A percentile compares a stretch with the other conserved stretches of the same genome.
Conservation (phyloP, 2,329 filamentous ascomycete species). For the Alternaria viburni region DNA sequence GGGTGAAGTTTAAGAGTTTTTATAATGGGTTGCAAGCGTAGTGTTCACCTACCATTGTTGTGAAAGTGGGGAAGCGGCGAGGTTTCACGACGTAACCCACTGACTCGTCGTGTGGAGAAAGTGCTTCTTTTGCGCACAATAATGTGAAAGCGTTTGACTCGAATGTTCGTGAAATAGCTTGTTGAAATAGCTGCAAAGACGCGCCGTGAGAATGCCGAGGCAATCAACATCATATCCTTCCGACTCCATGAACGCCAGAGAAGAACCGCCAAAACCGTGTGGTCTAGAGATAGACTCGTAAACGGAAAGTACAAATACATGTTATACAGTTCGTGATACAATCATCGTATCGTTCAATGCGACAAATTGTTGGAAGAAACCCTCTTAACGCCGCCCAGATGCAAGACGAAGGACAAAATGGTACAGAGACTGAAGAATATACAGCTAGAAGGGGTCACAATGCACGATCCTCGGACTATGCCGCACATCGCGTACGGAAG, state of each 20-base stretch:
- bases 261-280: background rate
- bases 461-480: constrained; percentile 3
- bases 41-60: background rate
- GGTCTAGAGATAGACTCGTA: background rate
- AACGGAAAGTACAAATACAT: background rate
- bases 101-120: background rate
- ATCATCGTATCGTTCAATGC: background rate
- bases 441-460: background rate
- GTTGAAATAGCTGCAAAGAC: background rate
- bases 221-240: background rate
- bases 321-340: background rate
- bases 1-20: background rate
- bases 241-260: background rate
- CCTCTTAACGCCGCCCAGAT: background rate
- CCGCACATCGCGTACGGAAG: constrained; percentile 1
- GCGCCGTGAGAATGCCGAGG: background rate
- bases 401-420: background rate
- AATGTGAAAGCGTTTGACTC: background rate
- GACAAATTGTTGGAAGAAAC: background rate
- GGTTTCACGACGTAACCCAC: background rate
- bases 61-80: background rate
- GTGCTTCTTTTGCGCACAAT: background rate
- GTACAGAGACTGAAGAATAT: background rate
- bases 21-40: background rate
- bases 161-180: background rate